Conservation (phyloP, 805 yeast species). For the Maudiozyma bulderi region DNA sequence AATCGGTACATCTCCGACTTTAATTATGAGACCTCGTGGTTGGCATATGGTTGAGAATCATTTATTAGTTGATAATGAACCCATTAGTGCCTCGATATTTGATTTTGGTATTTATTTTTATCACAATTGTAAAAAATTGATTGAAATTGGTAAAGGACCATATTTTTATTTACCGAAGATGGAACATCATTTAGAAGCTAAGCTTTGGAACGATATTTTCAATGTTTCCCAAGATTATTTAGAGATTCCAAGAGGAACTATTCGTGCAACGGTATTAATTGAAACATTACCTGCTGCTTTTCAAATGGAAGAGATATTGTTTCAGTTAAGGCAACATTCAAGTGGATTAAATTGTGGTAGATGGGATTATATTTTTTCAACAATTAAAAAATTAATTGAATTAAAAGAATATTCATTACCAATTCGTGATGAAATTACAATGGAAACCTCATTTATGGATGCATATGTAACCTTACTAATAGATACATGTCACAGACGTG, state of each 20-base stretch:
- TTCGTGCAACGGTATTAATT: conserved; percentile 71
- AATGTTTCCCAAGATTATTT: conserved; percentile 65
- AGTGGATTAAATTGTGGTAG: conserved; percentile 81
- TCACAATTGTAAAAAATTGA: conserved; percentile 58
- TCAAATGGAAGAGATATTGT: conserved; percentile 79
- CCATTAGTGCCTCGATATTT: conserved; percentile 66
- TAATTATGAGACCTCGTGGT: conserved; percentile 62
- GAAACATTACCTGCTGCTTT: conserved; percentile 81
- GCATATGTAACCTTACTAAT: conserved; percentile 67
- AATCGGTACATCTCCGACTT: conserved; percentile 42
- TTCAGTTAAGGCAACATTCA: conserved; percentile 66
- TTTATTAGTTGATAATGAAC: conserved; percentile 61
- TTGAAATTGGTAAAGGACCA: conserved; percentile 65
- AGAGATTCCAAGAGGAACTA: conserved; percentile 62
- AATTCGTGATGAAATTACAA: conserved; percentile 70
- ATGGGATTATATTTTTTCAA: conserved; percentile 81
- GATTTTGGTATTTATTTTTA: conserved; percentile 73
- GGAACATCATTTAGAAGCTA: conserved; percentile 80
- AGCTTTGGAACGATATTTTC: conserved; percentile 75
- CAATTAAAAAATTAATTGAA: conserved; percentile 66
- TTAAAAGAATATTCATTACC: conserved; percentile 60
- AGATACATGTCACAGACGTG: conserved; percentile 64
- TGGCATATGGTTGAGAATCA: conserved; percentile 79
- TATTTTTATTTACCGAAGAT: conserved; percentile 77
- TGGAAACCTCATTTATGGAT: conserved; percentile 75